Percentiles rank a stretch among this genome's conserved stretches.
Conservation (phyloP, 495 filamentous ascomycete genomes). For the Neurospora pannonica region DNA sequence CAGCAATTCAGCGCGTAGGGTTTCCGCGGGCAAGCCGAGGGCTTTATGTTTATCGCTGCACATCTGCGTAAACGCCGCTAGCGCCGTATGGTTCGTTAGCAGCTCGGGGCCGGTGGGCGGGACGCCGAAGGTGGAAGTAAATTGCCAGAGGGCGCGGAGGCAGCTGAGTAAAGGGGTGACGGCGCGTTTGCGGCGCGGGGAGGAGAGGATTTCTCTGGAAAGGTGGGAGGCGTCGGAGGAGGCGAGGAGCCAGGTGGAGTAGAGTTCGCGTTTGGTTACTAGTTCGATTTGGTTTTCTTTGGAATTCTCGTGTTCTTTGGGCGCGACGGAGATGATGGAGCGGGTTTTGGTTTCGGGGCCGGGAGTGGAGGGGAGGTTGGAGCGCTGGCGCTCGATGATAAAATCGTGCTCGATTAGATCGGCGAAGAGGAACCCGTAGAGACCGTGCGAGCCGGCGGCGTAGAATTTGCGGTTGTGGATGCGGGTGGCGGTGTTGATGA, state of each 20-base stretch:
- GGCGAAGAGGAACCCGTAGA: slow-evolving; percentile 92
- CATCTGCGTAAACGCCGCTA: slow-evolving; percentile 63
- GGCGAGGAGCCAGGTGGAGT: slow-evolving; percentile 70
- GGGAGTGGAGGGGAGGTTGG: slow-evolving; percentile 57
- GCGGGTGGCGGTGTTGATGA: slow-evolving; percentile 75
- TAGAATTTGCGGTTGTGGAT: slow-evolving; percentile 74
- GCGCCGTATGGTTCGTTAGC: slow-evolving; percentile 39
- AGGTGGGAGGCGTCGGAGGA: slow-evolving; percentile 61
- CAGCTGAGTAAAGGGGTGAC: slow-evolving; percentile 76
- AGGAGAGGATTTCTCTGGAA: slow-evolving; percentile 56
- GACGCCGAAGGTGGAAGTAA: slow-evolving; percentile 44
- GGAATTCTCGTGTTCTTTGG: slow-evolving; percentile 57
- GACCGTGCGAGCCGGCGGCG: slow-evolving; percentile 74
- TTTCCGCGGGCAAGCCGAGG: slow-evolving; percentile 66
- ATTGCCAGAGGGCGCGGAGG: slow-evolving; percentile 76
- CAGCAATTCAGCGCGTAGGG: slow-evolving; percentile 69
- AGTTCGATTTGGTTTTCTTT: slow-evolving; percentile 48
- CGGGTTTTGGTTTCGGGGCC: slow-evolving; percentile 69
- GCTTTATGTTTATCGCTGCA: slow-evolving; percentile 66
- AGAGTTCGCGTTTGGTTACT: slow-evolving; percentile 85
- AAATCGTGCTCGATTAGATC: slow-evolving; percentile 85
- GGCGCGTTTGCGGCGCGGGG: slow-evolving; percentile 56
- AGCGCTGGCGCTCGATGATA: slow-evolving; percentile 72
- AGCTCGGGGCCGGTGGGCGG: slow-evolving; percentile 37
- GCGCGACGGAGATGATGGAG: slow-evolving; percentile 57